Evolutionary conservation across 2,329 filamentous ascomycete genomes (phyloP).

Genomic region (Trichocomaceae sp.): DNA sequence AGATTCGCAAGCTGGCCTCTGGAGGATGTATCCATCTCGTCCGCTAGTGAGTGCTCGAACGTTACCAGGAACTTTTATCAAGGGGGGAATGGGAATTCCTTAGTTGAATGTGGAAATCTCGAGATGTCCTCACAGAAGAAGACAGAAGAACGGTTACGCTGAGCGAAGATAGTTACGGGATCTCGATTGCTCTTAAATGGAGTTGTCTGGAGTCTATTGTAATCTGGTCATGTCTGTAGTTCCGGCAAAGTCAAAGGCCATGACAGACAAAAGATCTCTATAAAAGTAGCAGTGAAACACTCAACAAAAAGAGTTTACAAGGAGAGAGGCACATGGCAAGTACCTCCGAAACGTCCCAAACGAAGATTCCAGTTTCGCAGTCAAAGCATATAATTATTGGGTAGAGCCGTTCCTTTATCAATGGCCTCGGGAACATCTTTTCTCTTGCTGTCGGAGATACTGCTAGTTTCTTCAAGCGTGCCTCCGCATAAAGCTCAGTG

Average conservation of each 20-base stretch:
- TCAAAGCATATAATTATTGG: not conserved
- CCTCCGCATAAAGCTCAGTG: too few relatives aligned
- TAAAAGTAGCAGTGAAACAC: not conserved
- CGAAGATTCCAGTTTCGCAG: not conserved
- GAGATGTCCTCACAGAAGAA: not conserved
- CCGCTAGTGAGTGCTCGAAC: not conserved
- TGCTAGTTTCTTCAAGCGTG: not conserved
- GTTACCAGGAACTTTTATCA: not conserved
- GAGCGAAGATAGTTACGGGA: not conserved
- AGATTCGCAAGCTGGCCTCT: conserved; percentile 1
- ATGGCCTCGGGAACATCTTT: not conserved
- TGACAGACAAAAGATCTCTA: not conserved
- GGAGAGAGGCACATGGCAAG: not conserved
- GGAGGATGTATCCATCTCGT: not conserved
- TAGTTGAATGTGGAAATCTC: not conserved
- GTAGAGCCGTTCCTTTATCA: not conserved
- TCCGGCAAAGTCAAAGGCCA: not conserved
- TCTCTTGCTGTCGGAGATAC: not conserved
- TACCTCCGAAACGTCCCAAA: not conserved
- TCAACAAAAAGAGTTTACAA: not conserved
- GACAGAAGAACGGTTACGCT: not conserved
- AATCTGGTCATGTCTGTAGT: not conserved
- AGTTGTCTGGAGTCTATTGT: not conserved
- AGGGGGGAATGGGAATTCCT: not conserved
- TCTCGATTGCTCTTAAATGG: not conserved